Evolutionary conservation across 306 rosid species (phyloP), one percentile per base, ranked within the genome.

Genomic region (Sophora flavescens): DNA sequence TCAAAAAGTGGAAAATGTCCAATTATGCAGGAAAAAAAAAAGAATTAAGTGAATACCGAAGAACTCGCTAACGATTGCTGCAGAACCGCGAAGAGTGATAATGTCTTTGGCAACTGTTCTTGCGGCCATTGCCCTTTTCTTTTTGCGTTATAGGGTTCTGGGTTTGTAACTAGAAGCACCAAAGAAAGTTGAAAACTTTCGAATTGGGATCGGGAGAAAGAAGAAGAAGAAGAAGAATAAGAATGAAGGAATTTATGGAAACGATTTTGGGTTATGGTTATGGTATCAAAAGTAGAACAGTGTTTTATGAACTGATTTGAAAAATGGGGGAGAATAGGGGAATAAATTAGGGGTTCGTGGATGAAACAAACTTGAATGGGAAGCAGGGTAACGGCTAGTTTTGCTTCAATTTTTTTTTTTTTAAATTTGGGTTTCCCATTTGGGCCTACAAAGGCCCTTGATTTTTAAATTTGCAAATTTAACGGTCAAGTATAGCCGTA

Each of bases 31-130:
- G 30, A 39, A 53, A 45, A 7, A 36, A 32, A 14, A 38, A 58
- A 10, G 17, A 39, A 7, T 2, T 13, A n/a, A n/a, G n/a, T 36
- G 13, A 68, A 60, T 84, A 95, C 98, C 97, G 48, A 95, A 95
- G 87, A 92, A 95, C 87, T 95, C 98, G 95, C 98, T 92, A 78
- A 88, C 97, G 13, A 95, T 95, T 33, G 98, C 95, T 4, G 98
- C 93, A 14, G 98, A 95, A 65, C 98, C 98, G 4, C 96, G 97
- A 54, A 95, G 93, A 60, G 97, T 95, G 87, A 95, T 95, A 15
- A 95, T 95, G 82, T 95, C 98, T 84, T 88, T 95, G 65, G 98
- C 53, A 51, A 78, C 91, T 30, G 95, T 85, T 85, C 80, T 89
- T 9, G 96, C 67, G 73, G 96, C 98, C 98, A 90, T 90, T 17